phyloP scores from a whole-genome alignment of 2,329 filamentous ascomycete species.

The Ophiognomonia clavigignenti-juglandacearum region DNA sequence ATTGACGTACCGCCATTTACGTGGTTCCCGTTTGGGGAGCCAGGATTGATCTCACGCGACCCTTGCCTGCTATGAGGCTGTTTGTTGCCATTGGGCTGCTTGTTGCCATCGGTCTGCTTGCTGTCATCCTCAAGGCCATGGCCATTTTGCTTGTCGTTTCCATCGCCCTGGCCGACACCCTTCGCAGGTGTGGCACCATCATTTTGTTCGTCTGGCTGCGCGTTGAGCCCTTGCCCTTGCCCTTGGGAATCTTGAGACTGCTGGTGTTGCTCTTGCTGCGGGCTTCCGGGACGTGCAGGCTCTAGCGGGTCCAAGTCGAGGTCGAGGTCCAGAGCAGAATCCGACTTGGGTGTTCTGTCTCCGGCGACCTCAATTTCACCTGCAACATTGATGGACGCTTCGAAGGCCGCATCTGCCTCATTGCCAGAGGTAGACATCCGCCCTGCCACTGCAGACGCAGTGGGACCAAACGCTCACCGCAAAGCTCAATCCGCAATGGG shows the following conservation, averaged over 20 bases:
- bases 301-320: not conserved
- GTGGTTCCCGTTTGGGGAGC: constrained; percentile 1
- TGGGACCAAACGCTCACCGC: constrained; percentile 4
- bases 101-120: not conserved
- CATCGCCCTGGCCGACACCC: too few species aligned
- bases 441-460: constrained; percentile 13
- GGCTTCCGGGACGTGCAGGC: not conserved
- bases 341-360: constrained; percentile 1
- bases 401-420: constrained; percentile 15
- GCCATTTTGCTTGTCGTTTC: too few species aligned
- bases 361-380: constrained; percentile 16
- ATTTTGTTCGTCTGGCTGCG: not conserved
- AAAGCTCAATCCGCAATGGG: too few species aligned
- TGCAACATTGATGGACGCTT: constrained; percentile 13
- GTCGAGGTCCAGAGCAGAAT: not conserved
- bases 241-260: constrained; percentile 2
- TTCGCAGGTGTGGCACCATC: not conserved
- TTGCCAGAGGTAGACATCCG: constrained; percentile 11
- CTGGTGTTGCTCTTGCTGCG: not conserved
- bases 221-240: not conserved
- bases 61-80: not conserved
- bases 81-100: not conserved
- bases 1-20: not conserved
- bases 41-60: constrained; percentile 5
- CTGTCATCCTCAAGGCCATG: constrained; percentile 4